These are phyloP conservation scores for Amaranthus hypochondriacus DNA, from an alignment of 148 eudicot genomes.

Conservation along the genomic window DNA sequence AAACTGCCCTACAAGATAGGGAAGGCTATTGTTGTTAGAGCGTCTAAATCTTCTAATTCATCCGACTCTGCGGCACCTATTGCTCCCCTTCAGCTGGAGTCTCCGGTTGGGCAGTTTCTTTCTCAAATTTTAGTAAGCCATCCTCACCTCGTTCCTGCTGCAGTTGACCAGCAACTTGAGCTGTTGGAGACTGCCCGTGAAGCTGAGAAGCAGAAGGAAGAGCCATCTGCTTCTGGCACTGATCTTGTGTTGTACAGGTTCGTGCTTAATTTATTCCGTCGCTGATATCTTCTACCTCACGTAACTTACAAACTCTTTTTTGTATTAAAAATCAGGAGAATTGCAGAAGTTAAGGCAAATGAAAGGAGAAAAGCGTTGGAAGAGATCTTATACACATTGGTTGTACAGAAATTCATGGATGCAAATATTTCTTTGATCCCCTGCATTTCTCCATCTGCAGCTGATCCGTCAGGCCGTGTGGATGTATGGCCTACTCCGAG, in stretches of 20 bases:
- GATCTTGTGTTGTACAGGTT: slow-evolving; percentile 85
- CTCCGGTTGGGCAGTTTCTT: slow-evolving; percentile 89
- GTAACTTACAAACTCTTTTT: not conserved
- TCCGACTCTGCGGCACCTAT: slow-evolving; percentile 39
- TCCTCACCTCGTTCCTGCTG: slow-evolving; percentile 94
- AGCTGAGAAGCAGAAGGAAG: slow-evolving; percentile 63
- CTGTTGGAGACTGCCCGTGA: slow-evolving; percentile 79
- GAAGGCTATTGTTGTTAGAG: slow-evolving; percentile 42
- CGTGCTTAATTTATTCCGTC: slow-evolving; percentile 4
- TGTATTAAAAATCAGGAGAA: slow-evolving; percentile 54
- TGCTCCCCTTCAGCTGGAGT: slow-evolving; percentile 93
- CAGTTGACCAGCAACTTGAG: slow-evolving; percentile 94
- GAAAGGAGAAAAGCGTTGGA: slow-evolving; percentile 77
- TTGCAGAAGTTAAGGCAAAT: slow-evolving; percentile 86
- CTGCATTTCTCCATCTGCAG: slow-evolving; percentile 46
- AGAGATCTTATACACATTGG: slow-evolving; percentile 81
- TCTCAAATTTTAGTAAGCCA: slow-evolving; percentile 74
- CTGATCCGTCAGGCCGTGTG: slow-evolving; percentile 49
- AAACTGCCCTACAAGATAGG: slow-evolving; percentile 29
- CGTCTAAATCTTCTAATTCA: slow-evolving; percentile 59
- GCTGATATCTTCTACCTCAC: not conserved
- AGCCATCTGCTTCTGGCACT: slow-evolving; percentile 63
- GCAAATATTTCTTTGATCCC: slow-evolving; percentile 70
- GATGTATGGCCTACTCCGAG: slow-evolving; percentile 65
- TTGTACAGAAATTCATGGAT: slow-evolving; percentile 90